phyloP scores from a whole-genome alignment of 352 stramenopile species.

The Phytopythium kandeliae region DNA sequence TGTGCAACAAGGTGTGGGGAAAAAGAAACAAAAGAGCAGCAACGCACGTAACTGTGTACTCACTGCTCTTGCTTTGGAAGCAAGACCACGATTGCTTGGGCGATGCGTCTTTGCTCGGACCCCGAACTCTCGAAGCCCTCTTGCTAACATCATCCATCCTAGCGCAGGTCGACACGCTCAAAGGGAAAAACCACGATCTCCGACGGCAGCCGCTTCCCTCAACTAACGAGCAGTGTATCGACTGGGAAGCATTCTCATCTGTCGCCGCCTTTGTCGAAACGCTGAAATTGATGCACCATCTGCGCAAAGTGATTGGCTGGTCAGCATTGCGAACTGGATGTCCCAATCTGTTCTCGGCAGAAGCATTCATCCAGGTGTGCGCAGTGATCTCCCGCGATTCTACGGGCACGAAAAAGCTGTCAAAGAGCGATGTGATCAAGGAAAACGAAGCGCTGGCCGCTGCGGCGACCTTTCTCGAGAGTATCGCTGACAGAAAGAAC shows the following conservation, averaged over 20 bases:
- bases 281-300: conserved; percentile 49
- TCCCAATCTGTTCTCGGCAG: conserved; percentile 51
- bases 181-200: conserved; percentile 11
- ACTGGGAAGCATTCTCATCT: conserved; percentile 43
- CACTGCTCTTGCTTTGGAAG: conserved; percentile 48
- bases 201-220: conserved; percentile 7
- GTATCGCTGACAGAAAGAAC: conserved; percentile 10
- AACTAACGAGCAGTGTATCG: conserved; percentile 31
- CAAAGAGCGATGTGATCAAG: background rate
- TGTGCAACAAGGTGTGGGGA: conserved; percentile 22
- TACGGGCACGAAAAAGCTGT: background rate
- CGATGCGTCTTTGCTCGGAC: conserved; percentile 23
- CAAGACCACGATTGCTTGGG: conserved; percentile 30
- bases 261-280: conserved; percentile 44
- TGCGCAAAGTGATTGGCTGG: conserved; percentile 42
- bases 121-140: conserved; percentile 40
- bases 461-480: conserved; percentile 14
- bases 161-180: conserved; percentile 22
- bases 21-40: conserved; percentile 32
- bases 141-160: conserved; percentile 53
- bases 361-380: conserved; percentile 59
- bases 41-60: conserved; percentile 48
- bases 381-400: background rate
- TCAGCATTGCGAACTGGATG: conserved; percentile 27
- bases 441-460: conserved; percentile 3